phyloP scores from a whole-genome alignment of 192 early-diverging fungal genomes.

The Phlyctochytrium bullatum region DNA sequence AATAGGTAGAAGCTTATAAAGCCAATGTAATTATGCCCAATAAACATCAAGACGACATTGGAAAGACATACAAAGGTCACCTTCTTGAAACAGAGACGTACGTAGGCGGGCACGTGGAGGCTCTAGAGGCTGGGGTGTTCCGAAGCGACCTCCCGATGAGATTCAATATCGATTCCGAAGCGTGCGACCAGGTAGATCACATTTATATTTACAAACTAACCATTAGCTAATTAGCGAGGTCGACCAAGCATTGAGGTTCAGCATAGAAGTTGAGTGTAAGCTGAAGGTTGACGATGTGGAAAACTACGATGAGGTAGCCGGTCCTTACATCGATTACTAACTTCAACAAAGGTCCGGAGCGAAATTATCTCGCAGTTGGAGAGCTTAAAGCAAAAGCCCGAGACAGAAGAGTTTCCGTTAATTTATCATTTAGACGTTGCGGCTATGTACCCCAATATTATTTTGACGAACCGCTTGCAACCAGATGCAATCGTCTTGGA shows the following conservation, averaged over 20 bases:
- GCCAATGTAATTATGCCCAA: slow-evolving; percentile 95
- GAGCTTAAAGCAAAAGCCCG: slow-evolving; percentile 78
- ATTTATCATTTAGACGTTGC: slow-evolving; percentile 99
- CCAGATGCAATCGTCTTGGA: slow-evolving; percentile 94
- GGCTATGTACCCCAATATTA: slow-evolving; percentile 99
- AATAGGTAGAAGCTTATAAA: slow-evolving; percentile 80
- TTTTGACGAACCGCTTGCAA: slow-evolving; percentile 95
- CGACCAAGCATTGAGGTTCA: slow-evolving; percentile 87
- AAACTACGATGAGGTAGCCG: slow-evolving; percentile 91
- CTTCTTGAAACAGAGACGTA: slow-evolving; percentile 93
- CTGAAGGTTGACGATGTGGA: slow-evolving; percentile 71
- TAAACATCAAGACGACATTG: slow-evolving; percentile 81
- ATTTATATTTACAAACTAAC: not conserved
- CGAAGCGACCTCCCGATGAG: slow-evolving; percentile 86
- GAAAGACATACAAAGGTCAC: slow-evolving; percentile 84
- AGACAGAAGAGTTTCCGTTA: slow-evolving; percentile 72
- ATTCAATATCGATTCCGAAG: slow-evolving; percentile 75
- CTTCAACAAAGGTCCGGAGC: slow-evolving; percentile 51
- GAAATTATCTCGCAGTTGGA: slow-evolving; percentile 64
- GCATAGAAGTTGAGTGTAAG: slow-evolving; percentile 80
- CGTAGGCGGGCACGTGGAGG: slow-evolving; percentile 98
- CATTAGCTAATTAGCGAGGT: slow-evolving; percentile 80
- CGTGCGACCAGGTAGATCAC: slow-evolving; percentile 60
- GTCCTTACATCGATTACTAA: not conserved
- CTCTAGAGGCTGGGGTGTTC: slow-evolving; percentile 97